Base-by-base conservation (phyloP, 345 rosid species). In the Acer saccharum region DNA sequence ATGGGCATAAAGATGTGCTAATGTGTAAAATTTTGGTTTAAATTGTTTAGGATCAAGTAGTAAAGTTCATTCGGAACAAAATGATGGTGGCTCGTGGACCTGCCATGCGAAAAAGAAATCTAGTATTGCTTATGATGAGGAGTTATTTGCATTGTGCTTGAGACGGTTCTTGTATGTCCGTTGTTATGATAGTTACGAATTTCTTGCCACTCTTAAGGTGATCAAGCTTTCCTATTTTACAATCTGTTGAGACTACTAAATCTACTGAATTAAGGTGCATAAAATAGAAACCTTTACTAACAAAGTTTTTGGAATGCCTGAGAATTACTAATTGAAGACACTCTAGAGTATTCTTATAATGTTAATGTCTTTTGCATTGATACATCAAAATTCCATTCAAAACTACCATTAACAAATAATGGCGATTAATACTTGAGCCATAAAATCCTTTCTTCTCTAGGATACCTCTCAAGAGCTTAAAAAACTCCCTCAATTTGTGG, bases 161-260 rank as follows among this genome's bases (percentile, higher is more conserved):
- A 87, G 78, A 71, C 86, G 87, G 65, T 91, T 94, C 83, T 72
- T 85, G 35, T 90, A 89, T 72, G 80, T 87, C 46, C 89, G 90
- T 12, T 94, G 98, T 60, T 90, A 92, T 50, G 90, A 90, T 75
- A 89, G 84, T 79, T 85, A 79, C 29, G 86, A 94, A 71, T 86
- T 94, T 83, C 86, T 94, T 68, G 87, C 94, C 9, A 81, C 85
- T 79, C 90, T 93, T 75, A 93, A 93, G 95, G 98, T 93, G 72
- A 76, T 70, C 2, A 17, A 55, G 32, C 43, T 27, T 69, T 72
- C 44, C 46, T 58, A 2, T 29, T 48, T 72, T 66, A 62, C 69
- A 1, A 75, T 7, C 16, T 43, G 46, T 43, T 43, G 46, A 43
- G 46, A 43, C 10, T 43, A 7, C 46, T 43, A 43, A 8, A 43